A percentile compares a stretch with the other conserved stretches of the same genome.
Conservation (phyloP, 2,329 filamentous ascomycete species). For the Leptodontidium sp. region DNA sequence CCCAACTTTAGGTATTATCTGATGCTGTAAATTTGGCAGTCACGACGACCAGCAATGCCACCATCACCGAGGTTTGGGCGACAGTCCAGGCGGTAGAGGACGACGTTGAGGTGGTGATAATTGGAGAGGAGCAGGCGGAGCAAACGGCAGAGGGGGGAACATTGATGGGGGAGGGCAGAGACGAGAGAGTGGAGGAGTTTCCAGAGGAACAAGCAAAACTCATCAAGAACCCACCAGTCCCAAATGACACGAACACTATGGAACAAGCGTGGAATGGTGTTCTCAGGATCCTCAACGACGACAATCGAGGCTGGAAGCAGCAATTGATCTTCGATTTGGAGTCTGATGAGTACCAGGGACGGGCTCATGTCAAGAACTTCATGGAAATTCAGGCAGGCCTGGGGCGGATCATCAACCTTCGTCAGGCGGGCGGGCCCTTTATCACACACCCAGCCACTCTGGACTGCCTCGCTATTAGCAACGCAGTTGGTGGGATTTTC, state of each 20-base stretch:
- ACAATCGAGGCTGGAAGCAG: conserved; percentile 32
- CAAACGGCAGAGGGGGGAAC: conserved; percentile 10
- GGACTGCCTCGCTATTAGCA: conserved; percentile 48
- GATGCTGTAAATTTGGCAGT: not conserved
- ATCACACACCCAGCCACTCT: conserved; percentile 48
- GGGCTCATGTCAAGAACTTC: conserved; percentile 34
- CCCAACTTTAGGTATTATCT: too few species aligned
- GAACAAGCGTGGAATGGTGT: conserved; percentile 30
- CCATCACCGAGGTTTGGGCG: not conserved
- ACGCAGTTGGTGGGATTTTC: conserved; percentile 47
- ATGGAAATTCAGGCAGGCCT: conserved; percentile 33
- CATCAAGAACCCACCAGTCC: conserved; percentile 25
- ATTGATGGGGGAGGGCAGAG: conserved; percentile 11
- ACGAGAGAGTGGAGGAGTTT: conserved; percentile 26
- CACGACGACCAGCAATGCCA: not conserved
- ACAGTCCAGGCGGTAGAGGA: conserved; percentile 23
- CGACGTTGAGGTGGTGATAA: conserved; percentile 11
- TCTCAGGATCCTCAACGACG: conserved; percentile 30
- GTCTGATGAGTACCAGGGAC: conserved; percentile 26
- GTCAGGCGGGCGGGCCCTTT: conserved; percentile 38
- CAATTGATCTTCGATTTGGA: conserved; percentile 34
- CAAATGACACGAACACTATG: conserved; percentile 29
- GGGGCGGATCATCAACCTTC: conserved; percentile 30
- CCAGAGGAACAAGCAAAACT: conserved; percentile 27
- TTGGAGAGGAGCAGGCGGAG: not conserved